Base-by-base conservation (phyloP, 2,329 filamentous ascomycete genomes). In the Knufia fluminis region DNA sequence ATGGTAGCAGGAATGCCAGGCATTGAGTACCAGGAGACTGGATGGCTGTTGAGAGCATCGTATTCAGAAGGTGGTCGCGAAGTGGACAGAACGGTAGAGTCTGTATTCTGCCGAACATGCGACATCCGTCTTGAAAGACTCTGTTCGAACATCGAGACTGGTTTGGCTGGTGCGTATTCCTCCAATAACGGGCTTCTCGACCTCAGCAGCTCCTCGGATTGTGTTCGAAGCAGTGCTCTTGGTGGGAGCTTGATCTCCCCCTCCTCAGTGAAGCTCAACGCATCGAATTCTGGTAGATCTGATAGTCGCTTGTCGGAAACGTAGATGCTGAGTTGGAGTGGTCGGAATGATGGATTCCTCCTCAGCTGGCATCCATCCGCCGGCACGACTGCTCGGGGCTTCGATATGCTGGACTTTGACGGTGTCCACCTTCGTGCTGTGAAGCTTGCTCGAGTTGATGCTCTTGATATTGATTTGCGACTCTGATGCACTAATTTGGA, bases 311-410 rank as follows among this genome's bases (percentile, higher is more conserved):
- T 69, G 33, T 64, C 65, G n/a, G 67, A 63, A 46, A 63, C 58
- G 56, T 72, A 66, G 47, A 74, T 72, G 56, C 65, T 73, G 41
- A 74, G 61, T 57, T 73, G 66, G n/a, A 74, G 60, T 3, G 70
- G 71, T 28, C 65, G 59, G 54, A 67, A 72, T 17, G 55, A 54
- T 16, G 52, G 54, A 8, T 49, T 32, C 36, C 54, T 42, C 12
- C 54, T 55, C 22, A 56, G 45, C 4, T 57, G 56, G 24, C 54
- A 51, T 4, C 51, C 31, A 10, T 44, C 36, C 7, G 49, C 20
- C 31, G 50, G 38, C 22, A 56, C 14, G 9, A 49, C 45, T 12
- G 52, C 54, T 26, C 26, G 58, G 7, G 71, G 71, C 8, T 61
- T 63, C 36, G 71, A 65, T 48, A 73, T 72, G 40, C 60, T 64